Conservation (phyloP, 768 basidiomycete species). For the Leucosporidium yakuticum region DNA sequence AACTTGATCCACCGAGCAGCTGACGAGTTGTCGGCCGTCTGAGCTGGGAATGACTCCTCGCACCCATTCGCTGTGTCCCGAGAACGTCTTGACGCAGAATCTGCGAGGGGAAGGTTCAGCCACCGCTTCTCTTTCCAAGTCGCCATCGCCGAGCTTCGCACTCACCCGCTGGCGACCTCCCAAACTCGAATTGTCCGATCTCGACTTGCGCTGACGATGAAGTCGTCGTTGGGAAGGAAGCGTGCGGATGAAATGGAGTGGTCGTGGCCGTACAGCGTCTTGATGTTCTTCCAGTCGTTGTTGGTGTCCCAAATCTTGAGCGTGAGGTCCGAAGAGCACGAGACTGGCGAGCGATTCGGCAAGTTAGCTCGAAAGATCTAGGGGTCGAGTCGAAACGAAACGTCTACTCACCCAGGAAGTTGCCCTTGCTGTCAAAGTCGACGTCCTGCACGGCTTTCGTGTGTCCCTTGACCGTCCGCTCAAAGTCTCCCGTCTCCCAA, state of each 20-base stretch:
- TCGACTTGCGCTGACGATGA: slow-evolving; percentile 76
- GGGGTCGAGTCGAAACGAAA: too few species aligned
- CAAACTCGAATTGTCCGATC: slow-evolving; percentile 80
- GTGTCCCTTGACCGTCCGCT: slow-evolving; percentile 84
- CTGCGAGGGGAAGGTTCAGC: slow-evolving; percentile 43
- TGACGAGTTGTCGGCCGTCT: slow-evolving; percentile 69
- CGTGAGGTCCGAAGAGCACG: slow-evolving; percentile 79
- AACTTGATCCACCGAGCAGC: slow-evolving; percentile 83
- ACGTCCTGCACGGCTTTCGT: slow-evolving; percentile 81
- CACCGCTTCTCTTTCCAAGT: slow-evolving; percentile 1
- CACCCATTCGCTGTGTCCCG: slow-evolving; percentile 80
- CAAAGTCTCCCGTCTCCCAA: slow-evolving; percentile 91
- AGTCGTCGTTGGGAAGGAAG: slow-evolving; percentile 77
- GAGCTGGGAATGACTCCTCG: slow-evolving; percentile 51
- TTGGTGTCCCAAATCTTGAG: slow-evolving; percentile 88
- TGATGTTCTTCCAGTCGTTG: slow-evolving; percentile 82
- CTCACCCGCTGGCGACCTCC: slow-evolving; percentile 78
- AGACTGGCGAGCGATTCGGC: slow-evolving; percentile 51
- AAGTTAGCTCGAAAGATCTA: slow-evolving; percentile 20
- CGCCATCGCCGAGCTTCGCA: not conserved
- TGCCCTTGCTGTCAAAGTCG: slow-evolving; percentile 81
- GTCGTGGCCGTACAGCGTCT: slow-evolving; percentile 83
- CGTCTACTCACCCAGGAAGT: slow-evolving; percentile 56
- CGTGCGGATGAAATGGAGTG: slow-evolving; percentile 80
- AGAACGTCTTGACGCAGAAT: slow-evolving; percentile 67